Evolutionary conservation across 306 rosid species (phyloP), one percentile per base, ranked within the genome.

Genomic region (Malus sieversii): DNA sequence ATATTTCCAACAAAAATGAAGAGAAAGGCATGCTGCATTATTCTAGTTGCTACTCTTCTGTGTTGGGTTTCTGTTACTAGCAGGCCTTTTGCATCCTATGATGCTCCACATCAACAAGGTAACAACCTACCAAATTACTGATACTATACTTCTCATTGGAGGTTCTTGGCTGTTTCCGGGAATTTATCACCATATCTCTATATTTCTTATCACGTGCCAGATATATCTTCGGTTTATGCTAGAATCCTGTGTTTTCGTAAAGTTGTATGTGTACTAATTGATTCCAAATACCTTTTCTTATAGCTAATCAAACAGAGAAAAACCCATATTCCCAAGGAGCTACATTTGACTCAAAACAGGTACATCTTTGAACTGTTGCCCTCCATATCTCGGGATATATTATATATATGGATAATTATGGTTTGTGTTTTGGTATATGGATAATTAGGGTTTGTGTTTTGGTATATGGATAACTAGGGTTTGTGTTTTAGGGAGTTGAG

Each of bases 11-110:
- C 19, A 48, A 67, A 44, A 73, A 82, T 82, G 82, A 78, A 66
- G 70, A 71, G 42, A 66, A 66, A 13, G 15, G 7, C 53, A 30
- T 71, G 78, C 68, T 22, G 6, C 20, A 6, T 75, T 19, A 19
- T 66, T 45, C 57, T 79, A 10, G 10, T 75, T 16, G 72, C 19
- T 11, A 19, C 42, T 70, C 51, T 75, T 71, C 66, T 79, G 38
- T 35, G 67, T 32, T 79, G 78, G 59, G 71, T 59, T 71, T 75
- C 68, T 72, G 30, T 51, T 9, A 83, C 83, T 75, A 66, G 78
- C 83, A 71, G 32, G 72, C 75, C 75, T 67, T 75, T 71, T 68
- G 35, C 66, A 33, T 45, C 75, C 6, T 13, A 20, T 42, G 23
- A 42, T 7, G 46, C 33, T 23, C 76, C 71, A 16, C 57, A 11